These are phyloP conservation scores for Hemisphaericaspora lyxosophila DNA, from an alignment of 1,139 yeast genomes.

Conservation along the genomic window DNA sequence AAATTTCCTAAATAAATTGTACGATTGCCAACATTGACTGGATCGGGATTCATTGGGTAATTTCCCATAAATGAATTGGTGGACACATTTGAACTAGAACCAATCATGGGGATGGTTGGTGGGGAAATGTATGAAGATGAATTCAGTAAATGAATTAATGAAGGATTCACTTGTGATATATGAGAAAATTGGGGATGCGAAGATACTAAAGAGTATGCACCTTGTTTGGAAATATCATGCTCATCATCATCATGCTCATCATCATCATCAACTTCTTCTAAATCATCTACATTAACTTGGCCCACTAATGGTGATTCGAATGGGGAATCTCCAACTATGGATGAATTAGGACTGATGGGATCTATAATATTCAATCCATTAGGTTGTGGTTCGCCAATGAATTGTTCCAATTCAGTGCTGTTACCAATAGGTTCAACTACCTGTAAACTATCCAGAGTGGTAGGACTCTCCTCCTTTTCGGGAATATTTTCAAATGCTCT, in stretches of 20 bases:
- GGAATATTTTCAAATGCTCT: constrained; percentile 7
- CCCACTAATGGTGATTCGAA: constrained; percentile 9
- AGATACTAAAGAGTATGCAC: constrained; percentile 10
- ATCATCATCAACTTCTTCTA: not conserved
- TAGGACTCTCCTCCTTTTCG: constrained; percentile 6
- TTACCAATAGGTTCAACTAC: constrained; percentile 12
- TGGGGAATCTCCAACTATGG: constrained; percentile 11
- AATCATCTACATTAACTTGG: constrained; percentile 2
- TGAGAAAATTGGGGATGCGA: constrained; percentile 8
- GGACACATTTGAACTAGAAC: not conserved
- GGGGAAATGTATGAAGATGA: not conserved
- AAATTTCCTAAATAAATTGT: constrained; percentile 47
- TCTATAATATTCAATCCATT: constrained; percentile 11
- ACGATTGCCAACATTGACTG: constrained; percentile 37
- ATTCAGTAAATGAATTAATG: not conserved
- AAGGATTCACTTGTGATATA: not conserved
- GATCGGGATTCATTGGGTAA: constrained; percentile 19
- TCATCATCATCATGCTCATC: constrained; percentile 1
- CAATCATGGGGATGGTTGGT: not conserved
- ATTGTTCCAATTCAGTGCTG: constrained; percentile 12
- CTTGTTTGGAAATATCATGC: constrained; percentile 6
- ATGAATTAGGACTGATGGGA: constrained; percentile 16
- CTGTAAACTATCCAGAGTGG: constrained; percentile 3
- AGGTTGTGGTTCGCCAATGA: constrained; percentile 10
- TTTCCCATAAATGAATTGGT: constrained; percentile 2